These are phyloP conservation scores for Crithidia mellificae DNA, from an alignment of 208 protist genomes.

Conservation along the genomic window DNA sequence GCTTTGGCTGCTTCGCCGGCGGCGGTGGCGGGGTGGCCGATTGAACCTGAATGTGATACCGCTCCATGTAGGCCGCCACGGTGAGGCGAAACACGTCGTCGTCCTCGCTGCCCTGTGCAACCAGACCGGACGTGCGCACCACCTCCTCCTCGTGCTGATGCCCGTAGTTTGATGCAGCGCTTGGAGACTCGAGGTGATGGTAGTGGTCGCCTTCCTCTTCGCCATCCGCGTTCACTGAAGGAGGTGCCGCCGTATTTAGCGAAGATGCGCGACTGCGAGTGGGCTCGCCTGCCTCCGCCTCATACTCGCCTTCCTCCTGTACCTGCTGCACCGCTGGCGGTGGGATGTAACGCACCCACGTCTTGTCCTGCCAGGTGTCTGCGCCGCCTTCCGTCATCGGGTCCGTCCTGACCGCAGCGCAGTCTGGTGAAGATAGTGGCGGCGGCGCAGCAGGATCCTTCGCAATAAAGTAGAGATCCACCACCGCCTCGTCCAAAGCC, in stretches of 20 bases:
- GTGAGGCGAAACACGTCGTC: constrained; percentile 5
- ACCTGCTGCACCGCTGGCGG: neutral
- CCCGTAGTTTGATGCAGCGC: neutral
- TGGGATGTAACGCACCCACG: constrained; percentile 29
- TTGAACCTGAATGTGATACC: constrained; percentile 21
- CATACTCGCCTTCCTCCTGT: constrained; percentile 10
- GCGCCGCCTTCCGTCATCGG: neutral
- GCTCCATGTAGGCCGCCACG: constrained; percentile 18
- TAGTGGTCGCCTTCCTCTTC: neutral
- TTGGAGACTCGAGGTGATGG: neutral
- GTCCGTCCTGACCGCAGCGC: neutral
- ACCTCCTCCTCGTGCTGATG: neutral
- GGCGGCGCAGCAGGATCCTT: neutral
- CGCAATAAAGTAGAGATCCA: constrained; percentile 60
- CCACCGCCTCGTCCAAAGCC: constrained; percentile 54
- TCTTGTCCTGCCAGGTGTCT: constrained; percentile 25
- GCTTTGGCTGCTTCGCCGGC: constrained; percentile 44
- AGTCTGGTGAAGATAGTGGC: neutral
- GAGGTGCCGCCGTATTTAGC: constrained; percentile 1
- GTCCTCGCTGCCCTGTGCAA: too few species aligned
- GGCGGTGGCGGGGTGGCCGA: constrained; percentile 7
- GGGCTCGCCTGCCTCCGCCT: neutral
- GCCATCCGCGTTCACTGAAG: neutral
- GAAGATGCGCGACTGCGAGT: constrained; percentile 3
- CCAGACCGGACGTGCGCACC: neutral